A percentile compares a stretch with the other conserved stretches of the same genome.
Evolutionary conservation across 1,139 yeast species (phyloP).

Genomic region (Nakaseomyces glabratus): DNA sequence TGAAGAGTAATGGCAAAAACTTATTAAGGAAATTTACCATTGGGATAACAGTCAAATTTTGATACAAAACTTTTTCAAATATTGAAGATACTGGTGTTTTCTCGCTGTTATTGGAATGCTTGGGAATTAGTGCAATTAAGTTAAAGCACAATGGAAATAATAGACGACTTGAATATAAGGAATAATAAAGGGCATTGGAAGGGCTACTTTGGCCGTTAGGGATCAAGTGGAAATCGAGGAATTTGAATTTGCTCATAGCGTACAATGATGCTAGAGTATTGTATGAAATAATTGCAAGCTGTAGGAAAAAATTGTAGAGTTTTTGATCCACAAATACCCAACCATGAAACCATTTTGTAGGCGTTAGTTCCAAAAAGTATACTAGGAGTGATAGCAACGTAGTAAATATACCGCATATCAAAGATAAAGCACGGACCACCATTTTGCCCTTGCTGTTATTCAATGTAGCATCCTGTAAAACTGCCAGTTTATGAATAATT

Average conservation of each 20-base stretch:
- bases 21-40: constrained; percentile 24
- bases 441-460: constrained; percentile 7
- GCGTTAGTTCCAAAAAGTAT: constrained; percentile 23
- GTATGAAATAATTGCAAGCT: constrained; percentile 23
- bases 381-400: constrained; percentile 18
- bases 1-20: constrained; percentile 25
- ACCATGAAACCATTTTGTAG: constrained; percentile 23
- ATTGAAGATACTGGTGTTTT: constrained; percentile 11
- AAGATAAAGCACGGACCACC: constrained; percentile 9
- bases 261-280: constrained; percentile 26
- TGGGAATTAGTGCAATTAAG: constrained; percentile 25
- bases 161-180: constrained; percentile 28
- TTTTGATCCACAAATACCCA: constrained; percentile 21
- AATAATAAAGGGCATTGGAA: constrained; percentile 26
- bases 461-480: constrained; percentile 15
- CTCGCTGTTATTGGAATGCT: constrained; percentile 9
- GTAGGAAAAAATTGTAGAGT: constrained; percentile 20
- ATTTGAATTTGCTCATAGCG: constrained; percentile 29
- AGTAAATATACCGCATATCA: constrained; percentile 13
- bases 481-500: constrained; percentile 25
- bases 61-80: constrained; percentile 23
- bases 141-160: constrained; percentile 30
- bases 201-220: constrained; percentile 30
- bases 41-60: constrained; percentile 24
- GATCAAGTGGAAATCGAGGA: constrained; percentile 28